Conservation (phyloP, 371 early-diverging fungal species). For the Syncephalastrum sp. region DNA sequence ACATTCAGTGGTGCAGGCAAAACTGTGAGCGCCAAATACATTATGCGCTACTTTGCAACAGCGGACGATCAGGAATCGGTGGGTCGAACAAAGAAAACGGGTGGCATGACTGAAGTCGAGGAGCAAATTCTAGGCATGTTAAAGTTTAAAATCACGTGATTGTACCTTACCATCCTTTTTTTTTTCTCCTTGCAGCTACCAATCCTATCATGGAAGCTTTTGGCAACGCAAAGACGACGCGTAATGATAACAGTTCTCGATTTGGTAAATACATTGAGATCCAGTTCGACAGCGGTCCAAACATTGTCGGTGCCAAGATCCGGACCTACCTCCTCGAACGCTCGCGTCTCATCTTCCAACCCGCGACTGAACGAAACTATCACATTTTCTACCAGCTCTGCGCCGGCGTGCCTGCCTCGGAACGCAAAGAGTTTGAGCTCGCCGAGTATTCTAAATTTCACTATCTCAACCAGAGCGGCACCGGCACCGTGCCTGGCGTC, state of each 20-base stretch:
- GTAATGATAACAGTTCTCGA: constrained; percentile 97
- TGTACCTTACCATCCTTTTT: background rate
- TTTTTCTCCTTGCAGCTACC: constrained; percentile 56
- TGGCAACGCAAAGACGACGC: constrained; percentile 98
- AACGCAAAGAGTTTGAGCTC: constrained; percentile 72
- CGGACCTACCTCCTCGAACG: constrained; percentile 95
- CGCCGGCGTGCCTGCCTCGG: constrained; percentile 77
- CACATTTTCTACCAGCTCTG: constrained; percentile 98
- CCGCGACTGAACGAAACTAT: constrained; percentile 90
- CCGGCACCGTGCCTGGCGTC: constrained; percentile 71
- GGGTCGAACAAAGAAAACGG: constrained; percentile 32
- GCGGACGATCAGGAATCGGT: constrained; percentile 69
- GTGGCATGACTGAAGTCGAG: constrained; percentile 75
- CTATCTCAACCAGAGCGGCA: constrained; percentile 82
- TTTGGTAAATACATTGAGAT: constrained; percentile 98
- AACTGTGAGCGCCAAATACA: constrained; percentile 94
- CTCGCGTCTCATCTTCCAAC: constrained; percentile 90
- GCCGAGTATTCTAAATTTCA: constrained; percentile 67
- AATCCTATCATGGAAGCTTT: constrained; percentile 99
- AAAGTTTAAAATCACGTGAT: background rate
- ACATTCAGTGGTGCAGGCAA: constrained; percentile 86
- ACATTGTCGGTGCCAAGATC: constrained; percentile 90
- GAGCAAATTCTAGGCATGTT: constrained; percentile 68
- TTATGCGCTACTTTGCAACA: constrained; percentile 97
- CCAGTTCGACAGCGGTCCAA: constrained; percentile 65